These are phyloP conservation scores for Alternaria hordeiaustralica DNA, from an alignment of 2,329 filamentous ascomycete genomes.

Conservation along the genomic window DNA sequence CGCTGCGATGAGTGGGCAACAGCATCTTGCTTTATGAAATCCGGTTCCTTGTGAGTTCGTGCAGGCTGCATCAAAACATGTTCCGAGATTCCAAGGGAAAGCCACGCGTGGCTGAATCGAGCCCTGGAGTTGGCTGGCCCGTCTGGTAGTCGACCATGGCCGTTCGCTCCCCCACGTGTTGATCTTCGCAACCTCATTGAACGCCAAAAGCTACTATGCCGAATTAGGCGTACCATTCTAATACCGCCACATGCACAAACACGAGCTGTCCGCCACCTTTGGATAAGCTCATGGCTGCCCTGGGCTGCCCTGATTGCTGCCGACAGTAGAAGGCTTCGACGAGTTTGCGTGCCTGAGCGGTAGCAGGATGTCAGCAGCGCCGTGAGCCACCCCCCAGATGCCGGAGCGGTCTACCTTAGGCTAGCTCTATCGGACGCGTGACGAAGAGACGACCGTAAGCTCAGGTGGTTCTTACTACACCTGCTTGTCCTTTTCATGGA, in stretches of 20 bases:
- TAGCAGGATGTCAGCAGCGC: conserved; percentile 12
- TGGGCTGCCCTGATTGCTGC: conserved; percentile 10
- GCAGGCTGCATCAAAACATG: background rate
- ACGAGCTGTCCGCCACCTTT: conserved; percentile 8
- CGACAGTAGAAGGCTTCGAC: conserved; percentile 8
- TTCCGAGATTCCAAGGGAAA: background rate
- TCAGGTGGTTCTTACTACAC: conserved; percentile 17
- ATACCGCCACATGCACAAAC: conserved; percentile 20
- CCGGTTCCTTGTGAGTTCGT: background rate
- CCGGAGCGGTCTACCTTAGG: conserved; percentile 15
- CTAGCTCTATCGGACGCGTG: conserved; percentile 14
- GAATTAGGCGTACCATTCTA: conserved; percentile 7
- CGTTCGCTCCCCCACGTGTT: conserved; percentile 32
- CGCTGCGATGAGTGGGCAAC: background rate
- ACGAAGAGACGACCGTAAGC: conserved; percentile 7
- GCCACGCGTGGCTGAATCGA: conserved; percentile 1
- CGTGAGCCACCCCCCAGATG: conserved; percentile 23
- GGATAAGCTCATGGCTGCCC: conserved; percentile 3
- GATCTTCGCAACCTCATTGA: conserved; percentile 27
- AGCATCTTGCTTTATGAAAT: background rate
- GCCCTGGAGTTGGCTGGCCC: background rate
- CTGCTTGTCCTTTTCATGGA: conserved; percentile 7
- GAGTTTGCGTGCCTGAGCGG: conserved; percentile 13
- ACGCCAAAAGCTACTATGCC: conserved; percentile 10
- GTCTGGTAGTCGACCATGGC: conserved; percentile 13